Conservation (phyloP, 2,329 filamentous ascomycete genomes). For the Trichophaea hybrida region DNA sequence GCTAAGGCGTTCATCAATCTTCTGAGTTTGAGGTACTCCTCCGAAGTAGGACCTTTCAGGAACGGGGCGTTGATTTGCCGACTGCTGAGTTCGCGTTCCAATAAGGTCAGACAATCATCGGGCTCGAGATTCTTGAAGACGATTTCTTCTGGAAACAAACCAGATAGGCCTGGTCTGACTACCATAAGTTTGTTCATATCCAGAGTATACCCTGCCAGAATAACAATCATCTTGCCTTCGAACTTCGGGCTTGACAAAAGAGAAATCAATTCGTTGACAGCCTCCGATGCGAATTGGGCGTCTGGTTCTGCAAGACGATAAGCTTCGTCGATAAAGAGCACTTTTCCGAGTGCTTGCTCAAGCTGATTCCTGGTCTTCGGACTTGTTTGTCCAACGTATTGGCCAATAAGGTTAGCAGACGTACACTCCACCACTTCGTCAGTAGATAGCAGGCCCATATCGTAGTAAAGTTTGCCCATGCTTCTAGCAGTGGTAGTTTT, state of each 20-base stretch:
- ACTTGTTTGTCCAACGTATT: constrained; percentile 40
- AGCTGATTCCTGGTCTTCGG: constrained; percentile 37
- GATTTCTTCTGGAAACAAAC: constrained; percentile 49
- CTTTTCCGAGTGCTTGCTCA: constrained; percentile 43
- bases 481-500: constrained; percentile 22
- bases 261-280: constrained; percentile 42
- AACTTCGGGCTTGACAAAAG: constrained; percentile 43
- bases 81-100: constrained; percentile 30
- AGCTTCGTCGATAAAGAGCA: constrained; percentile 59
- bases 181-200: constrained; percentile 51
- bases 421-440: constrained; percentile 38
- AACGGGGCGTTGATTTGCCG: constrained; percentile 28
- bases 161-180: constrained; percentile 49
- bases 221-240: constrained; percentile 46
- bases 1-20: constrained; percentile 34
- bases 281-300: constrained; percentile 41
- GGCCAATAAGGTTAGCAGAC: constrained; percentile 38
- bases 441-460: constrained; percentile 39
- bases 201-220: constrained; percentile 48
- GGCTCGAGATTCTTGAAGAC: constrained; percentile 40
- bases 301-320: constrained; percentile 47
- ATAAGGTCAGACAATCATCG: constrained; percentile 34
- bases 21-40: constrained; percentile 21
- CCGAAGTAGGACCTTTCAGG: constrained; percentile 17
- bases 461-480: constrained; percentile 37